phyloP scores from a whole-genome alignment of 257 asterid genomes.

The Agastache rugosa region DNA sequence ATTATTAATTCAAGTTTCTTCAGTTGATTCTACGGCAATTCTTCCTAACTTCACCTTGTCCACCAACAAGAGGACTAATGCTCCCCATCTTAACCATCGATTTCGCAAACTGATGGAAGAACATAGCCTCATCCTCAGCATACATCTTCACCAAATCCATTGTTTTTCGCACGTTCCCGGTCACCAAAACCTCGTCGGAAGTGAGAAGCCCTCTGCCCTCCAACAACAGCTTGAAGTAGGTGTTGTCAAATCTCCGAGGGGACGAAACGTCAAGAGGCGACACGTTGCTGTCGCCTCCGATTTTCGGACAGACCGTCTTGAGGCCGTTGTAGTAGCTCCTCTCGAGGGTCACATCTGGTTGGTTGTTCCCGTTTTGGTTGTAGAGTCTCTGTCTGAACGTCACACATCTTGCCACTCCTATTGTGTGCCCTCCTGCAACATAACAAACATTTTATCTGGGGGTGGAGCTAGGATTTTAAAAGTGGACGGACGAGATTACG shows the following conservation, averaged over 20 bases:
- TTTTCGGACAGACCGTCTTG: constrained; percentile 61
- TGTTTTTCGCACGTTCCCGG: constrained; percentile 53
- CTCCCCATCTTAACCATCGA: constrained; percentile 84
- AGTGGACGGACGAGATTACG: too few species aligned
- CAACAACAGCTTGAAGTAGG: constrained; percentile 65
- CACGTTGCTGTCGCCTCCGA: constrained; percentile 71
- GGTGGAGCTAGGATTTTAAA: too few species aligned
- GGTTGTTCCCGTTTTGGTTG: constrained; percentile 69
- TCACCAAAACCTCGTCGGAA: constrained; percentile 68
- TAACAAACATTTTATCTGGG: background rate
- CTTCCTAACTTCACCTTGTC: constrained; percentile 68
- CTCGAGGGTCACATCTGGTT: constrained; percentile 66
- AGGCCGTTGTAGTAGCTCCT: constrained; percentile 56
- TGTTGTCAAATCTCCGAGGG: constrained; percentile 74
- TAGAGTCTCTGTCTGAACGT: constrained; percentile 72
- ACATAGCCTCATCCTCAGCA: constrained; percentile 61
- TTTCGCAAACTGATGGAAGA: constrained; percentile 64
- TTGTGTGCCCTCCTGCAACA: constrained; percentile 71
- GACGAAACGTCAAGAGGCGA: constrained; percentile 73
- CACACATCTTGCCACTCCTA: constrained; percentile 79
- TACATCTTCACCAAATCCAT: constrained; percentile 57
- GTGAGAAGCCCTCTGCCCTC: constrained; percentile 72
- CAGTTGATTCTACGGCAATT: constrained; percentile 62
- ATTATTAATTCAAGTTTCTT: background rate
- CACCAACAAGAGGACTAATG: constrained; percentile 61